phyloP scores from a whole-genome alignment of 805 yeast species.

The Saturnispora saitoi region DNA sequence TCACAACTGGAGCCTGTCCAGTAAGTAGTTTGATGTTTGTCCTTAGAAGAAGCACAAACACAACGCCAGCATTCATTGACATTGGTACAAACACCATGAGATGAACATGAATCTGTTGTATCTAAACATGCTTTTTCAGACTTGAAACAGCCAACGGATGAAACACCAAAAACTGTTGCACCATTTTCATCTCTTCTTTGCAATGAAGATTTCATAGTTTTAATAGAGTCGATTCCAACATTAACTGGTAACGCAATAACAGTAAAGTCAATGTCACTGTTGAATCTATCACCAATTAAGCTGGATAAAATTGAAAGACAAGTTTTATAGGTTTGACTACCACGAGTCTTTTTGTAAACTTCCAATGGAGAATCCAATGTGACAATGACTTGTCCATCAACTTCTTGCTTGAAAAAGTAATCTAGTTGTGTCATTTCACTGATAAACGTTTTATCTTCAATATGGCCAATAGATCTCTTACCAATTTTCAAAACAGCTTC shows the following conservation, averaged over 20 bases:
- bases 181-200: constrained; percentile 18
- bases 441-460: constrained; percentile 40
- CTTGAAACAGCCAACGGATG: constrained; percentile 28
- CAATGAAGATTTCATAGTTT: constrained; percentile 9
- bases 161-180: constrained; percentile 10
- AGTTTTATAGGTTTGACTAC: constrained; percentile 33
- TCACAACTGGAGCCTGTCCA: constrained; percentile 57
- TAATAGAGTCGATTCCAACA: constrained; percentile 17
- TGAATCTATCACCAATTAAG: constrained; percentile 10
- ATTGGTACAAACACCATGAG: constrained; percentile 46
- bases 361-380: constrained; percentile 36
- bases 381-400: constrained; percentile 27
- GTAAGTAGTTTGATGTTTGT: constrained; percentile 37
- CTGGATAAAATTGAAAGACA: constrained; percentile 31
- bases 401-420: constrained; percentile 26
- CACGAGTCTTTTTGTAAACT: constrained; percentile 36
- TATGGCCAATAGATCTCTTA: constrained; percentile 25
- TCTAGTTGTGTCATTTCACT: constrained; percentile 41
- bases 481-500: constrained; percentile 8
- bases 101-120: constrained; percentile 40
- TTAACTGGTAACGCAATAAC: constrained; percentile 28
- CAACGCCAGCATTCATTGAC: constrained; percentile 41
- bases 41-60: constrained; percentile 37
- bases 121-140: constrained; percentile 40
- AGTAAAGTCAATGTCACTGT: constrained; percentile 22